These are phyloP conservation scores for Paraleonurus japonicus DNA, from an alignment of 257 asterid genomes.

Conservation along the genomic window DNA sequence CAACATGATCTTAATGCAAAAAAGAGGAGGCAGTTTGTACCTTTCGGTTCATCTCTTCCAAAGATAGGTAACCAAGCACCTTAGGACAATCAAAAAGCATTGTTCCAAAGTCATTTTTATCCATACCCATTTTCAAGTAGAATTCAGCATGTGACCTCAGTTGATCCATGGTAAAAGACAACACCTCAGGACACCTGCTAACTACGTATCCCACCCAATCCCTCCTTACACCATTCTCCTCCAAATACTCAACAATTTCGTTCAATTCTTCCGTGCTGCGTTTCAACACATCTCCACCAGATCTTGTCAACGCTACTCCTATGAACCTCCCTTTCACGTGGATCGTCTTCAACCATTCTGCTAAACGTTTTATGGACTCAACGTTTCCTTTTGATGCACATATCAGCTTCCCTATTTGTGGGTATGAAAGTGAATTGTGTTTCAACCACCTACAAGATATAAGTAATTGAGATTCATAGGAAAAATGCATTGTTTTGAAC, in stretches of 20 bases:
- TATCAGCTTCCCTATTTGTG: constrained; percentile 82
- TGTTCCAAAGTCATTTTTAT: constrained; percentile 79
- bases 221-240: constrained; percentile 68
- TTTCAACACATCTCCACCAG: constrained; percentile 51
- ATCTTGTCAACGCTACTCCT: constrained; percentile 64
- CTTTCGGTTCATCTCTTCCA: constrained; percentile 95
- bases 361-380: constrained; percentile 47
- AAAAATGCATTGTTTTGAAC: not conserved
- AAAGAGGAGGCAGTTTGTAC: constrained; percentile 34
- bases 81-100: constrained; percentile 93
- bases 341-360: constrained; percentile 74
- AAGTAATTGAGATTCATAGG: not conserved
- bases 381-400: constrained; percentile 70
- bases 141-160: constrained; percentile 54
- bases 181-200: constrained; percentile 77
- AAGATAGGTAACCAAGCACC: constrained; percentile 74
- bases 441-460: constrained; percentile 80
- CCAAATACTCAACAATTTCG: constrained; percentile 57
- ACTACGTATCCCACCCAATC: constrained; percentile 93
- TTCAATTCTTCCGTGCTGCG: constrained; percentile 60
- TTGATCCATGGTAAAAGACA: constrained; percentile 75
- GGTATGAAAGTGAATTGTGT: constrained; percentile 79
- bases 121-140: constrained; percentile 77
- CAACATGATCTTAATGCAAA: not conserved
- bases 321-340: constrained; percentile 82